Evolutionary conservation across 2,329 filamentous ascomycete genomes (phyloP).

Genomic region (Talaromyces rugulosus): DNA sequence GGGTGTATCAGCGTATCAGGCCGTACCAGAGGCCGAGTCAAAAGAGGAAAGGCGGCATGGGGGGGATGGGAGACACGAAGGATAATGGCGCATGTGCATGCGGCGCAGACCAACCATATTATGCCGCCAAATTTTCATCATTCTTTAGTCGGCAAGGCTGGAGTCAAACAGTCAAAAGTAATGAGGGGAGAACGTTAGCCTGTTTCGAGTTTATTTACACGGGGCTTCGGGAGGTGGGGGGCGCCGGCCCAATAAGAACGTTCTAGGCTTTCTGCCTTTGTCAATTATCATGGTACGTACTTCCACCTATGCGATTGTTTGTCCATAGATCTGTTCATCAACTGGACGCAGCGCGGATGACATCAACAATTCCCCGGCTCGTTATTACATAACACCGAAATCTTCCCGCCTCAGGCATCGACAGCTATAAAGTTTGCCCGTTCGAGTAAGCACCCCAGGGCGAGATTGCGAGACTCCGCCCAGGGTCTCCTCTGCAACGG

Average conservation of each 20-base stretch:
- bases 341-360: neutral
- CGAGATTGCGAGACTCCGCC: slow-evolving; percentile 1
- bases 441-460: neutral
- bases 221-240: slow-evolving; percentile 15
- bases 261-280: neutral
- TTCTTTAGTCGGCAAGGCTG: neutral
- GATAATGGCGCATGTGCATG: neutral
- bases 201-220: slow-evolving; percentile 38
- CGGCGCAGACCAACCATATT: neutral
- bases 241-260: neutral
- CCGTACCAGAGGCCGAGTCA: neutral
- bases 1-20: neutral
- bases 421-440: neutral
- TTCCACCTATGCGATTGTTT: no score
- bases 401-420: neutral
- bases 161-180: neutral
- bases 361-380: slow-evolving; percentile 1
- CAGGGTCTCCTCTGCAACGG: neutral
- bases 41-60: neutral
- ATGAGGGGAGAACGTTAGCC: slow-evolving; percentile 24
- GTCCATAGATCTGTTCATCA: neutral
- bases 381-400: neutral
- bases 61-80: neutral
- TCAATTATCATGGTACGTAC: neutral
- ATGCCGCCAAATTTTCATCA: neutral